A percentile compares a stretch with the other conserved stretches of the same genome.
These are phyloP conservation scores for Starmerella vaccinii DNA, from an alignment of 805 yeast genomes.

Conservation along the genomic window DNA sequence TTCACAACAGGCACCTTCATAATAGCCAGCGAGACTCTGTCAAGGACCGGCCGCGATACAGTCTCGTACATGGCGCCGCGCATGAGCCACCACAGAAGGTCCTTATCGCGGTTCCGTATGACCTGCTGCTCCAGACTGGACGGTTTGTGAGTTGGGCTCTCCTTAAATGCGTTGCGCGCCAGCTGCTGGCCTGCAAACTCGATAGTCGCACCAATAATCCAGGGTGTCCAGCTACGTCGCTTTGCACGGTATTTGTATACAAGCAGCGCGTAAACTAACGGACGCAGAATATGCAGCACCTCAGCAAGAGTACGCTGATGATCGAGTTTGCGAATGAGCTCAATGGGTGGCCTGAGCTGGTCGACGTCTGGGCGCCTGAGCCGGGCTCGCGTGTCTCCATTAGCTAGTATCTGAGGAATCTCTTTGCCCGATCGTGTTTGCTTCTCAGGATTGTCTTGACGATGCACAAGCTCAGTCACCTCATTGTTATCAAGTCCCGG, in stretches of 20 bases:
- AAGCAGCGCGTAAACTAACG: slow-evolving; percentile 33
- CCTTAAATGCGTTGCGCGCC: neutral
- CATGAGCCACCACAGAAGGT: slow-evolving; percentile 33
- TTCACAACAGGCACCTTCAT: slow-evolving; percentile 30
- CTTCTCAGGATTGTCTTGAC: neutral
- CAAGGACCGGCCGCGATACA: slow-evolving; percentile 29
- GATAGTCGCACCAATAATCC: slow-evolving; percentile 32
- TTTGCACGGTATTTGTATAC: slow-evolving; percentile 24
- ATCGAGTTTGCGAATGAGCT: slow-evolving; percentile 27
- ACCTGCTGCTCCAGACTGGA: slow-evolving; percentile 28
- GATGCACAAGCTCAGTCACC: slow-evolving; percentile 18
- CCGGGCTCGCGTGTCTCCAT: neutral
- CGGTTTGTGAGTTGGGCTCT: neutral
- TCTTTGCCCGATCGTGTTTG: neutral
- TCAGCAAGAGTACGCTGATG: slow-evolving; percentile 28
- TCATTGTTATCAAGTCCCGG: slow-evolving; percentile 32
- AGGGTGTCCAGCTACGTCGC: slow-evolving; percentile 33
- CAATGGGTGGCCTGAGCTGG: slow-evolving; percentile 28
- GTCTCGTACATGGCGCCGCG: slow-evolving; percentile 33
- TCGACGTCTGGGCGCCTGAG: slow-evolving; percentile 27
- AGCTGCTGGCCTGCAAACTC: slow-evolving; percentile 24
- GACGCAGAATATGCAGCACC: slow-evolving; percentile 32
- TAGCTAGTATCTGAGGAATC: neutral
- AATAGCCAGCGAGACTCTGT: slow-evolving; percentile 24
- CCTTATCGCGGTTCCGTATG: slow-evolving; percentile 26